These are phyloP conservation scores for Beauveria brongniartii DNA, from an alignment of 2,329 filamentous ascomycete species.

Conservation along the genomic window DNA sequence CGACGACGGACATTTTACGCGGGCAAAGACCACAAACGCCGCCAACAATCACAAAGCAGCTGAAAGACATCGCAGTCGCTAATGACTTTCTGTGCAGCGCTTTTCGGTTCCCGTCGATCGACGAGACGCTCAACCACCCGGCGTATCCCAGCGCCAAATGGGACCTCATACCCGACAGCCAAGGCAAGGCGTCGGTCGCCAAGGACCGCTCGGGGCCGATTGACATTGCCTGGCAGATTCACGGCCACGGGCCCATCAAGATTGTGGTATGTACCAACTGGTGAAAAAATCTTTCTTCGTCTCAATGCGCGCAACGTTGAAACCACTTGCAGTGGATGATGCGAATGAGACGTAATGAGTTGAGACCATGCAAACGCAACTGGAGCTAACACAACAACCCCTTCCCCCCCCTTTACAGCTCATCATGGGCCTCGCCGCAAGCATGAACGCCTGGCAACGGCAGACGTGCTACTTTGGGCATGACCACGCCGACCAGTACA, in stretches of 20 bases:
- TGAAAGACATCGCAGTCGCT: neutral
- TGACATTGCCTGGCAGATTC: conserved; percentile 70
- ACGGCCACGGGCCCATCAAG: conserved; percentile 65
- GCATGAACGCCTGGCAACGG: conserved; percentile 65
- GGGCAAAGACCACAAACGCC: neutral
- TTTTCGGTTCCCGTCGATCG: conserved; percentile 34
- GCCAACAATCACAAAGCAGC: neutral
- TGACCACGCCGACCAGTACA: conserved; percentile 56
- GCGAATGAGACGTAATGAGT: neutral
- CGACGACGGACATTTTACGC: neutral
- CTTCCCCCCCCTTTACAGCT: conserved; percentile 39
- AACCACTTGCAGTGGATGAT: too few relatives aligned
- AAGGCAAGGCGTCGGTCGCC: conserved; percentile 58
- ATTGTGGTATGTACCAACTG: conserved; percentile 53
- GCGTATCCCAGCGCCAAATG: conserved; percentile 60
- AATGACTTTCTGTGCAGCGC: conserved; percentile 9
- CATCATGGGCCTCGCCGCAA: conserved; percentile 71
- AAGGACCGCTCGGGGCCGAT: conserved; percentile 65
- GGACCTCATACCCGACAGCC: conserved; percentile 57
- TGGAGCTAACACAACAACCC: neutral
- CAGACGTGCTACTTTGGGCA: conserved; percentile 80
- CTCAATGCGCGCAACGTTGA: too few relatives aligned
- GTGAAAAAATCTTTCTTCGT: neutral
- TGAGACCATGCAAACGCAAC: neutral
- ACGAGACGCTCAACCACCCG: conserved; percentile 55